These are phyloP conservation scores for Apium graveolens DNA, from an alignment of 129 eudicot species.

Conservation along the genomic window DNA sequence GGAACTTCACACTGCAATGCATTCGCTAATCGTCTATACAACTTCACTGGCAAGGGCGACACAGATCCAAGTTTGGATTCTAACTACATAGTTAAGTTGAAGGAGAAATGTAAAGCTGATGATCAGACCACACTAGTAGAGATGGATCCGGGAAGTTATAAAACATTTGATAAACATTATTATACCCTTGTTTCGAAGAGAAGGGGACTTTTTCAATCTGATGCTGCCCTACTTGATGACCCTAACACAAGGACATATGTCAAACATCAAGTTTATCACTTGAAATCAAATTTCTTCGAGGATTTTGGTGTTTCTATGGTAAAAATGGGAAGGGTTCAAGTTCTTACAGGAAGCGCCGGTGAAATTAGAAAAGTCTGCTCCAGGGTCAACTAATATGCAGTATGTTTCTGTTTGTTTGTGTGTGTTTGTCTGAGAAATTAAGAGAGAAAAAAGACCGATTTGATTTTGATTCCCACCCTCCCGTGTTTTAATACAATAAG, in stretches of 20 bases:
- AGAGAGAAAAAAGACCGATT: too few relatives aligned
- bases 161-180: slow-evolving; percentile 42
- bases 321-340: background rate
- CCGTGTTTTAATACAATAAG: background rate
- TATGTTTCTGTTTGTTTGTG: background rate
- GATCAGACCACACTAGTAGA: slow-evolving; percentile 42
- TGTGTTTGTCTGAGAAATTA: background rate
- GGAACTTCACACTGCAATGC: slow-evolving; percentile 52
- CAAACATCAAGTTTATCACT: background rate
- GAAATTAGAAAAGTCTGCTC: background rate
- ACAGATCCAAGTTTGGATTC: slow-evolving; percentile 59
- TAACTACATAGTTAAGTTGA: slow-evolving; percentile 35
- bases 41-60: slow-evolving; percentile 64
- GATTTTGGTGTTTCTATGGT: slow-evolving; percentile 2
- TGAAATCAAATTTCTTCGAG: background rate
- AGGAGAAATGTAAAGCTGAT: slow-evolving; percentile 30
- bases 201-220: slow-evolving; percentile 50
- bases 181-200: slow-evolving; percentile 30
- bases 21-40: slow-evolving; percentile 44
- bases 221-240: slow-evolving; percentile 40
- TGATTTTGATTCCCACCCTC: too few relatives aligned
- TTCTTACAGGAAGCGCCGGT: slow-evolving; percentile 1
- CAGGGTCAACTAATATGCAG: background rate
- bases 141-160: slow-evolving; percentile 57
- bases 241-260: slow-evolving; percentile 34